A percentile compares a stretch with the other conserved stretches of the same genome.
These are phyloP conservation scores for Fusarium compactum DNA, from an alignment of 2,329 filamentous ascomycete genomes.

Conservation along the genomic window DNA sequence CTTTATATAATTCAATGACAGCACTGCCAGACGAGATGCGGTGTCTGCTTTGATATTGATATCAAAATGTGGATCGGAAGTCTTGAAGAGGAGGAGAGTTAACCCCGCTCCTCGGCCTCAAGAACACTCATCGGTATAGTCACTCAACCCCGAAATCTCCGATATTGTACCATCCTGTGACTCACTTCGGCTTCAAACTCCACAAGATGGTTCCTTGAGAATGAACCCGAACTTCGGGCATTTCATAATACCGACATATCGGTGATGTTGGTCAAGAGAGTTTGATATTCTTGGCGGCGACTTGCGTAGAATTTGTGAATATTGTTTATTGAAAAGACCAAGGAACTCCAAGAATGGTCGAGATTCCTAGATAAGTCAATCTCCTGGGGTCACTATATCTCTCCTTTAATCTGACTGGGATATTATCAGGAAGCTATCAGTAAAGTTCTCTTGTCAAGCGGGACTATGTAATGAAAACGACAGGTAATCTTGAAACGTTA, in stretches of 20 bases:
- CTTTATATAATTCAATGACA: neutral
- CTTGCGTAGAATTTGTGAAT: neutral
- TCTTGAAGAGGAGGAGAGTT: neutral
- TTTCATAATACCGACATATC: neutral
- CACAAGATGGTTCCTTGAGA: neutral
- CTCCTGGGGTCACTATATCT: rapidly evolving
- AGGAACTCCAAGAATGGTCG: neutral
- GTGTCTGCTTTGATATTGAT: neutral
- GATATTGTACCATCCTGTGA: neutral
- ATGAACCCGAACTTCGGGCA: neutral
- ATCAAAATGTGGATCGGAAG: neutral
- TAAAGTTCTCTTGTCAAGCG: neutral
- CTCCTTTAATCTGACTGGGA: too few relatives aligned
- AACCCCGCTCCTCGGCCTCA: conserved; percentile 30
- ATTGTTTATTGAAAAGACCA: neutral
- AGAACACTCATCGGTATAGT: neutral
- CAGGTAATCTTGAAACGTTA: neutral
- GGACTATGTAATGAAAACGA: neutral
- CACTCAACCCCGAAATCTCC: neutral
- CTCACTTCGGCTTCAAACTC: neutral
- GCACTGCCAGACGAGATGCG: neutral
- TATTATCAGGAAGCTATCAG: neutral
- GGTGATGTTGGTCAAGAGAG: neutral
- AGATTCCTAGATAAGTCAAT: neutral
- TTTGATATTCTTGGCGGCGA: neutral